phyloP scores from a whole-genome alignment of 768 basidiomycete genomes.

The Leucogyrophana mollusca region DNA sequence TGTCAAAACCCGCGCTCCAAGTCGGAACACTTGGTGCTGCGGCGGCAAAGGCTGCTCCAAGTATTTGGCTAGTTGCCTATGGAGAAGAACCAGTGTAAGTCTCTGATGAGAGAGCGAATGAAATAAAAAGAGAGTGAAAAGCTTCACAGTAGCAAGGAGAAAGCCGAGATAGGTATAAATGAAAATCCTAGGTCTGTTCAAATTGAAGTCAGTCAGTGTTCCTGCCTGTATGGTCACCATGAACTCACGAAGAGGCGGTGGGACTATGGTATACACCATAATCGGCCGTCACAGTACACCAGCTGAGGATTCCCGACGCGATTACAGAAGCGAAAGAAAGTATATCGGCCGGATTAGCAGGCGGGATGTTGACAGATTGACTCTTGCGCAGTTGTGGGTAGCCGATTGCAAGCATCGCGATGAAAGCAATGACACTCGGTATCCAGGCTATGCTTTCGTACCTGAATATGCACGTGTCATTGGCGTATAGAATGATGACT shows the following conservation, averaged over 20 bases:
- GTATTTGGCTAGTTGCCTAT: conserved; percentile 38
- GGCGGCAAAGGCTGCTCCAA: conserved; percentile 61
- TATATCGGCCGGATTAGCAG: conserved; percentile 26
- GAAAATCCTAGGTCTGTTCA: conserved; percentile 56
- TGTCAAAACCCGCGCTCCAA: conserved; percentile 49
- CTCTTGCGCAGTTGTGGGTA: conserved; percentile 18
- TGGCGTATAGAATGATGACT: neutral
- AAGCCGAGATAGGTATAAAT: conserved; percentile 58
- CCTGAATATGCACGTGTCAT: too few species aligned
- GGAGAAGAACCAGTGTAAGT: too few species aligned
- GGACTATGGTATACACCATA: conserved; percentile 46
- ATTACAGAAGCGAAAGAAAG: conserved; percentile 38
- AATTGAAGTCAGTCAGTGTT: too few species aligned
- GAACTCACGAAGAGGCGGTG: conserved; percentile 51
- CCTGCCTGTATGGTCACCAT: too few species aligned
- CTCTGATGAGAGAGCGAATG: neutral
- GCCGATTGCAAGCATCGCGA: conserved; percentile 65
- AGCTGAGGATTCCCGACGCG: conserved; percentile 37
- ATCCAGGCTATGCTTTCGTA: conserved; percentile 46
- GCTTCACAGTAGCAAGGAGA: conserved; percentile 50
- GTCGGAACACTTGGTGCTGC: conserved; percentile 47
- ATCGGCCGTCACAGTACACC: conserved; percentile 44
- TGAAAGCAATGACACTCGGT: conserved; percentile 62
- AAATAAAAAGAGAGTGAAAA: conserved; percentile 29
- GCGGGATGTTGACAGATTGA: conserved; percentile 38